Evolutionary conservation across 371 early-diverging fungal species (phyloP).

Genomic region (Actinomucor elegans): DNA sequence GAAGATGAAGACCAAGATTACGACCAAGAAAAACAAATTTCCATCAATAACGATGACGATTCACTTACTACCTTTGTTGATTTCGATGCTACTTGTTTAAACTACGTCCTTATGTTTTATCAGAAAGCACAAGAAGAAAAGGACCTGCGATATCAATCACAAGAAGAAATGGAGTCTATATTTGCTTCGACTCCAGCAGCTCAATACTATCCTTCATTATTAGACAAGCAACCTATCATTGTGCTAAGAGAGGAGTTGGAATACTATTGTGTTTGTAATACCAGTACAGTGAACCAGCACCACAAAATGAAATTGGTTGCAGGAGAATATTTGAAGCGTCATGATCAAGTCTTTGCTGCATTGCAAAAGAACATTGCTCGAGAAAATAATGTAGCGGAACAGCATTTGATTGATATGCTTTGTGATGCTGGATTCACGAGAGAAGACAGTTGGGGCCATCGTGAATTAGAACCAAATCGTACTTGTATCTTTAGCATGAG

Average conservation of each 20-base stretch:
- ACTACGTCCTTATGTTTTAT: conserved; percentile 54
- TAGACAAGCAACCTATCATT: conserved; percentile 68
- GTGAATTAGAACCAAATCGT: conserved; percentile 62
- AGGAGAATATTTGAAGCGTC: conserved; percentile 56
- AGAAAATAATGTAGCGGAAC: conserved; percentile 75
- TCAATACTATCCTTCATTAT: conserved; percentile 49
- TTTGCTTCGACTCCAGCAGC: conserved; percentile 12
- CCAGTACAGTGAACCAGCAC: conserved; percentile 29
- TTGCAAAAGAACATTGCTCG: conserved; percentile 66
- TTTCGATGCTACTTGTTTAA: conserved; percentile 53
- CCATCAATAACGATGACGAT: conserved; percentile 28
- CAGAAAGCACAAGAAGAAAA: conserved; percentile 28
- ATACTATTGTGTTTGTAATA: conserved; percentile 53
- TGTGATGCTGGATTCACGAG: conserved; percentile 71
- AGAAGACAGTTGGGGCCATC: conserved; percentile 71
- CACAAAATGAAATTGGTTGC: conserved; percentile 51
- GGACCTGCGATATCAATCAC: conserved; percentile 16
- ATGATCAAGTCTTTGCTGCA: conserved; percentile 67
- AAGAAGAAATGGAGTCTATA: conserved; percentile 10
- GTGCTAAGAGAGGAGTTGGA: conserved; percentile 62
- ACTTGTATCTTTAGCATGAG: conserved; percentile 65
- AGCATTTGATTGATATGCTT: conserved; percentile 80
- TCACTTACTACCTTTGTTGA: conserved; percentile 56
- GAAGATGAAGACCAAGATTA: conserved; percentile 41
- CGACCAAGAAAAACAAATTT: conserved; percentile 37